These are phyloP conservation scores for Dioszegia hungarica DNA, from an alignment of 768 basidiomycete genomes.

Conservation along the genomic window DNA sequence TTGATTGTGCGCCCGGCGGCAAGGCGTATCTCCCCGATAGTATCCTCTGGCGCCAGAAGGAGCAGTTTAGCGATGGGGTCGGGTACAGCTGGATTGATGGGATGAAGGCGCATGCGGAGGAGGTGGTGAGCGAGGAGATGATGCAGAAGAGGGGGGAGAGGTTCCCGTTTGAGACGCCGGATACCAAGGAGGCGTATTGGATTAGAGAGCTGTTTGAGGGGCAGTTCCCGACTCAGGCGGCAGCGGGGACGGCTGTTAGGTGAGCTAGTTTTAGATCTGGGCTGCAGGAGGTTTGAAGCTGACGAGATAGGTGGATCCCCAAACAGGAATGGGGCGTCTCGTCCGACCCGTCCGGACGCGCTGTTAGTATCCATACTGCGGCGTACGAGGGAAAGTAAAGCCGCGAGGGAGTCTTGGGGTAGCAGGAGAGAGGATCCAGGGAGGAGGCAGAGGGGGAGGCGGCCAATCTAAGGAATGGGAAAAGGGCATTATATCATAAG, in stretches of 20 bases:
- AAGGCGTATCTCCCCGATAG: constrained; percentile 88
- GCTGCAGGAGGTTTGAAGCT: background rate
- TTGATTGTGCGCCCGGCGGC: constrained; percentile 71
- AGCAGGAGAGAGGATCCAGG: too few species aligned
- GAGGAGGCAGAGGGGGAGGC: too few species aligned
- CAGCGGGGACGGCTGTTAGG: constrained; percentile 84
- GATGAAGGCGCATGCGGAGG: constrained; percentile 80
- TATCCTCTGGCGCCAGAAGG: constrained; percentile 98
- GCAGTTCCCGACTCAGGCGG: constrained; percentile 75
- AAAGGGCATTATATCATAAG: background rate
- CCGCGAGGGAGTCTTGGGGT: too few species aligned
- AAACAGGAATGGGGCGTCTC: constrained; percentile 95
- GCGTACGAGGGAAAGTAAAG: constrained; percentile 58
- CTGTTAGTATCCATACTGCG: constrained; percentile 90
- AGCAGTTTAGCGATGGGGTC: constrained; percentile 92
- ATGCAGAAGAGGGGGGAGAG: constrained; percentile 68
- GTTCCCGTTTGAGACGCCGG: constrained; percentile 75
- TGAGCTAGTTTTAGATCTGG: background rate
- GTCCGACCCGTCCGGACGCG: constrained; percentile 88
- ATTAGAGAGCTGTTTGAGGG: constrained; percentile 89
- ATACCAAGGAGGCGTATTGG: constrained; percentile 94
- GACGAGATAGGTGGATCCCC: constrained; percentile 64
- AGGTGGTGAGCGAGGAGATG: constrained; percentile 71
- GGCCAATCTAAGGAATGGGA: background rate
- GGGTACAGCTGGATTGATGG: constrained; percentile 99